Evolutionary conservation across 345 rosid genomes (phyloP).

Genomic region (Citrus hindsii): DNA sequence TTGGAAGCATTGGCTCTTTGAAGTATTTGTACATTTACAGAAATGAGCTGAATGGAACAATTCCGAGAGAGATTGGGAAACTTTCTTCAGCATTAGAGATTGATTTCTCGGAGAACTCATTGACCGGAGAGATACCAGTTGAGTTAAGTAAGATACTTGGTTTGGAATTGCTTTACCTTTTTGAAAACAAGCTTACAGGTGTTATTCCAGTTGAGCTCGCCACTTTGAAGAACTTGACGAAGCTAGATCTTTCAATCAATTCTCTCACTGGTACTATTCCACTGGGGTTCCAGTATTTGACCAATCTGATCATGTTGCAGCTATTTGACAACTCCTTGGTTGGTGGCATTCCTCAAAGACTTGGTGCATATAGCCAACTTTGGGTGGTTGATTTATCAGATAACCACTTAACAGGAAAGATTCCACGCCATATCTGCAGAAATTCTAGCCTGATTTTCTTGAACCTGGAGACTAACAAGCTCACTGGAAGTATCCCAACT

Average conservation of each 20-base stretch:
- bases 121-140: constrained; percentile 67
- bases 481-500: constrained; percentile 63
- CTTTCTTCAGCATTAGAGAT: constrained; percentile 62
- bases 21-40: constrained; percentile 60
- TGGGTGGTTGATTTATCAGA: constrained; percentile 83
- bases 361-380: constrained; percentile 60
- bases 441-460: constrained; percentile 49
- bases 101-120: constrained; percentile 77
- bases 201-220: constrained; percentile 70
- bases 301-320: constrained; percentile 58
- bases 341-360: constrained; percentile 68
- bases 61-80: constrained; percentile 80
- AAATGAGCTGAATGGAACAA: constrained; percentile 63
- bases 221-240: constrained; percentile 55
- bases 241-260: constrained; percentile 86
- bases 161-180: constrained; percentile 69
- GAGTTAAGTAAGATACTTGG: constrained; percentile 62
- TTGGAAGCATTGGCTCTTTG: constrained; percentile 48
- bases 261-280: constrained; percentile 68
- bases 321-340: constrained; percentile 65
- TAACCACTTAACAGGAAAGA: constrained; percentile 59
- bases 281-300: constrained; percentile 62
- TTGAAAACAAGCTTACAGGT: constrained; percentile 70
- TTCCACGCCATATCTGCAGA: constrained; percentile 63
- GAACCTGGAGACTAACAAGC: constrained; percentile 68